phyloP scores from a whole-genome alignment of 2,329 filamentous ascomycete species.

The Shiraia sp. region DNA sequence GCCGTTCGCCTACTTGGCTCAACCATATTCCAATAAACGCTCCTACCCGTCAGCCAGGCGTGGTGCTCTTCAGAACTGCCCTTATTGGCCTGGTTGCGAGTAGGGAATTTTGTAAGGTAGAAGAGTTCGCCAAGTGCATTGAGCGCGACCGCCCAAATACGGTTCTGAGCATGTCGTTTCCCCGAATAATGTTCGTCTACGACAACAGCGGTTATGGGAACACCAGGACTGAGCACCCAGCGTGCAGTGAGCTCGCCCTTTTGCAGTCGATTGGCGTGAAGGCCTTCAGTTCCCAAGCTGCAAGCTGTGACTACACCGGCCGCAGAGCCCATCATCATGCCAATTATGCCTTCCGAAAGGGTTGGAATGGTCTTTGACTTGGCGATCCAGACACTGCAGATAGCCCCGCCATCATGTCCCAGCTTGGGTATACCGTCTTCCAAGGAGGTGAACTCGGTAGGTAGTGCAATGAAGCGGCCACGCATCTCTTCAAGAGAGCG shows the following conservation, averaged over 20 bases:
- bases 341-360: conserved; percentile 75
- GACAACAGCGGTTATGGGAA: conserved; percentile 82
- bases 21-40: conserved; percentile 78
- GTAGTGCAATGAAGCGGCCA: conserved; percentile 72
- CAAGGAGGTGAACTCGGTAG: conserved; percentile 63
- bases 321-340: conserved; percentile 82
- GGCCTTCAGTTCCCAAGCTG: conserved; percentile 66
- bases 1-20: conserved; percentile 76
- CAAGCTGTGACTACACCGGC: conserved; percentile 82
- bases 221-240: conserved; percentile 89
- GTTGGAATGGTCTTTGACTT: conserved; percentile 75
- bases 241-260: conserved; percentile 80
- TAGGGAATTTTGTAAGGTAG: conserved; percentile 75
- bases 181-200: conserved; percentile 81
- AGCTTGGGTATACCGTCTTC: conserved; percentile 77
- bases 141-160: conserved; percentile 89
- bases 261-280: conserved; percentile 65
- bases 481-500: conserved; percentile 73
- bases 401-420: conserved; percentile 68
- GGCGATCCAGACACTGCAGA: conserved; percentile 86
- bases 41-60: conserved; percentile 81
- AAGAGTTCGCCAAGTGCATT: conserved; percentile 93
- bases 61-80: conserved; percentile 59
- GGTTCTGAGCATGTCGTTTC: conserved; percentile 68
- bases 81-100: conserved; percentile 55